Percentiles rank a stretch among this genome's conserved stretches.
These are phyloP conservation scores for Eucalyptus pumila DNA, from an alignment of 345 rosid genomes.

Conservation along the genomic window DNA sequence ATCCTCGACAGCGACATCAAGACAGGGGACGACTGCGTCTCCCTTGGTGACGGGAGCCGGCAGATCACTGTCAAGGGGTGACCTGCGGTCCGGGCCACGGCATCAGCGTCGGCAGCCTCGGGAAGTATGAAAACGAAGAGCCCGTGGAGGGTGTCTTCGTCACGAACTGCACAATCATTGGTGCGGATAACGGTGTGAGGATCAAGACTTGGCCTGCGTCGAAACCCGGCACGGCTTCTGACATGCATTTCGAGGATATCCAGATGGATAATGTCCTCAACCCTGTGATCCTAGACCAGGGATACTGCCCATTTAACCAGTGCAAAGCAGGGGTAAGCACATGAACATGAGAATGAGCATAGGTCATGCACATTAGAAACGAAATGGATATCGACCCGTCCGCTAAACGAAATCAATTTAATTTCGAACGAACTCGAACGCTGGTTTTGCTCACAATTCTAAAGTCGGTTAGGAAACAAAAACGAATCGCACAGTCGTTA, in stretches of 20 bases:
- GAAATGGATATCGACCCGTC: not conserved
- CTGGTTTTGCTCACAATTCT: not conserved
- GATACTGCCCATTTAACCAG: not conserved
- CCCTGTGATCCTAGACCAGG: conserved; percentile 27
- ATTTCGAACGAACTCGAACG: not conserved
- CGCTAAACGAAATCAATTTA: not conserved
- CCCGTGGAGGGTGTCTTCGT: conserved; percentile 20
- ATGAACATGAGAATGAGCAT: not conserved
- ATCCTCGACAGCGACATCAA: conserved; percentile 9
- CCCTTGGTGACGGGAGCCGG: conserved; percentile 33
- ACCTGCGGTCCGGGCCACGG: conserved; percentile 67
- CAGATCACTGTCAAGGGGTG: conserved; percentile 6
- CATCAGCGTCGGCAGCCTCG: conserved; percentile 46
- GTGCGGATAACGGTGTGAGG: conserved; percentile 27
- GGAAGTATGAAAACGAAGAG: conserved; percentile 17
- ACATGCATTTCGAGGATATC: conserved; percentile 19
- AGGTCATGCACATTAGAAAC: not conserved
- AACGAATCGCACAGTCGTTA: not conserved
- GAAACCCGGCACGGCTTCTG: not conserved
- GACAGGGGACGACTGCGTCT: conserved; percentile 55
- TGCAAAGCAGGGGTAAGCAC: not conserved
- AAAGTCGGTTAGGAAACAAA: not conserved
- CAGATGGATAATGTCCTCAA: conserved; percentile 9
- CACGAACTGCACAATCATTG: conserved; percentile 2
- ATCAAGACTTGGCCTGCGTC: conserved; percentile 52